Base-by-base conservation (phyloP, 805 yeast species). In the Priceomyces melissophilus region DNA sequence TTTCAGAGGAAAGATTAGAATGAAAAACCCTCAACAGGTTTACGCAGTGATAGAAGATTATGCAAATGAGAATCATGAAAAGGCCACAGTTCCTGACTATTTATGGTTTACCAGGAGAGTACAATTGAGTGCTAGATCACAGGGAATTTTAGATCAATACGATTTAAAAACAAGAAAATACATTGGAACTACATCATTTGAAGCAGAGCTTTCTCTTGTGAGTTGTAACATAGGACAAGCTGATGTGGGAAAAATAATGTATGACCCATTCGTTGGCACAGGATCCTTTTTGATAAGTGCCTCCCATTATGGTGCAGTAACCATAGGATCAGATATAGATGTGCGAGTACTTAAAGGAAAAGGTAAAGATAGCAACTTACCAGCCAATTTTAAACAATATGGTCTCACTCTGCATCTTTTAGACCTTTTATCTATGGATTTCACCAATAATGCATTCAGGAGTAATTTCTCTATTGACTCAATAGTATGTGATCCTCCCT, bases 211-310 rank as follows among this genome's bases (percentile, higher is more conserved):
- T 44, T 81, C 97, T 0, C 64, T 93, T 35, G 84, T 90, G 11
- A 84, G 95, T 25, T 86, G 96, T 54, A 93, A 91, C 54, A 73
- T 93, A 38, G 96, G 86, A 0, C 89, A 85, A 47, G 87, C 84
- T 10, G 70, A 60, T 29, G 69, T 74, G 0, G 84, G 83, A 0
- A 76, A 81, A 40, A 55, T 89, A 3, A 78, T 85, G 56, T 91
- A 87, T 57, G 99, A 93, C 62, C 99, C 99, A 16, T 93, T 93
- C 65, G 88, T 87, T 3, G 99, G 99, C 0, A 93, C 99, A 0
- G 99, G 99, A 0, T 87, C 96, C 14, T 93, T 93, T 55, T 68
- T 91, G 30, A 84, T 88, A 1, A 90, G 96, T 1, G 95, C 89
- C 10, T 87, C 90, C 0, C 78, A 83, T 47, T 88, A 78, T 59